phyloP scores from a whole-genome alignment of 1,284 basidiomycete species.

The Cryptococcus sp. region DNA sequence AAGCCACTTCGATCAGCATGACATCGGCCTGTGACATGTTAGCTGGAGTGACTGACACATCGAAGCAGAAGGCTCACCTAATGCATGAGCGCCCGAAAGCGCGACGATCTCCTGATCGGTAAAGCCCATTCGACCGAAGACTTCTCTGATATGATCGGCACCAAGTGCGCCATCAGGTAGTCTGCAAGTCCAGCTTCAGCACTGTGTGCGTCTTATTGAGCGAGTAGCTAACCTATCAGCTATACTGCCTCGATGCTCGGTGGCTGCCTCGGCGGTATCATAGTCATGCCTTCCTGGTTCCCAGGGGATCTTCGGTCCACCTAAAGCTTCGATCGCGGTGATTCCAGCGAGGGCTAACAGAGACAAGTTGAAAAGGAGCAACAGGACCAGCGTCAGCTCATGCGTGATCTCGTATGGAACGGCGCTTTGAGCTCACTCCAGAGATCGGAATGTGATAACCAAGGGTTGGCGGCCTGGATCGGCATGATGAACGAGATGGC shows the following conservation, averaged over 20 bases:
- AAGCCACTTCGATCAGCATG: constrained; percentile 57
- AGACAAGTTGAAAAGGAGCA: background rate
- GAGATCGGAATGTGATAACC: constrained; percentile 58
- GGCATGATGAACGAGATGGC: constrained; percentile 58
- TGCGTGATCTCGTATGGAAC: background rate
- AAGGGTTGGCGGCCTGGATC: constrained; percentile 57
- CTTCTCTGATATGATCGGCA: constrained; percentile 56
- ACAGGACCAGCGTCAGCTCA: background rate
- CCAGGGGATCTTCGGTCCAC: constrained; percentile 57
- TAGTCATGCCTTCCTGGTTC: constrained; percentile 57
- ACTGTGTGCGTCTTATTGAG: background rate
- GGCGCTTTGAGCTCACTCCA: constrained; percentile 43
- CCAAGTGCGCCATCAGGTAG: constrained; percentile 58
- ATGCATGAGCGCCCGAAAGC: constrained; percentile 59
- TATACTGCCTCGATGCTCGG: constrained; percentile 51
- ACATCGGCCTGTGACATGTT: constrained; percentile 44
- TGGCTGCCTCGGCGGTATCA: constrained; percentile 47
- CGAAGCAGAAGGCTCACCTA: constrained; percentile 48
- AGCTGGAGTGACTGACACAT: background rate
- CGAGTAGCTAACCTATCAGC: constrained; percentile 40
- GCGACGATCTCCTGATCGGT: constrained; percentile 61
- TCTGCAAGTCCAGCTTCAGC: constrained; percentile 14
- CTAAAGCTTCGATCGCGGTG: constrained; percentile 57
- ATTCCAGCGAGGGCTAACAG: constrained; percentile 53
- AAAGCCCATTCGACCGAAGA: constrained; percentile 60